Evolutionary conservation across 306 rosid species (phyloP).

Genomic region (Medicago ruthenica): DNA sequence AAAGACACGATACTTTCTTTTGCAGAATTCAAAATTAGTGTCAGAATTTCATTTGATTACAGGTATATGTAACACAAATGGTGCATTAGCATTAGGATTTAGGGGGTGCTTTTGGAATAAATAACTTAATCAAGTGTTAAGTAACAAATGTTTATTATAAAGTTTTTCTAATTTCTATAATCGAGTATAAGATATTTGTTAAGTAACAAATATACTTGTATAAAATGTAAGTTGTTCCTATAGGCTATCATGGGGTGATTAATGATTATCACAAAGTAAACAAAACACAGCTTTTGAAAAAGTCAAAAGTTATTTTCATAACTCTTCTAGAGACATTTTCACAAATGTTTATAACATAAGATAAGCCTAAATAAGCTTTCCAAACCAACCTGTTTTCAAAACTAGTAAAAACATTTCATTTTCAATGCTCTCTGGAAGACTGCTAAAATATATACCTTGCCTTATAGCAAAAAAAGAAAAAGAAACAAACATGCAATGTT

Average conservation of each 20-base stretch:
- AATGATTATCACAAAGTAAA: no score
- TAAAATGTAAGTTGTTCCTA: neutral
- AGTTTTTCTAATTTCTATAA: neutral
- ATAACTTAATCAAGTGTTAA: neutral
- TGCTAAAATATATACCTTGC: neutral
- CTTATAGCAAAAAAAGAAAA: no score
- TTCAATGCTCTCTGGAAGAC: neutral
- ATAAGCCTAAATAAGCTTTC: neutral
- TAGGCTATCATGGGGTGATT: no score
- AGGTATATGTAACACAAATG: neutral
- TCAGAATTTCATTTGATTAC: neutral
- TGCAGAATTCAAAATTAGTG: conserved; percentile 1
- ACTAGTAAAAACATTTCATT: neutral
- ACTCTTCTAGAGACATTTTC: neutral
- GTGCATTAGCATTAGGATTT: neutral
- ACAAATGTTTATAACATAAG: neutral
- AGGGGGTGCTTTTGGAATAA: neutral
- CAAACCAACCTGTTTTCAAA: neutral
- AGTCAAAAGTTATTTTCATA: neutral
- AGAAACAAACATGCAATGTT: no score
- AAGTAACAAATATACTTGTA: no score
- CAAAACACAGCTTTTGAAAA: neutral
- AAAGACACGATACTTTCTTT: neutral
- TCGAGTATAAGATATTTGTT: no score
- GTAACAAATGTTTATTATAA: neutral